These are phyloP conservation scores for Coelastrella sp. DNA, from an alignment of 139 green algal species.

Conservation along the genomic window DNA sequence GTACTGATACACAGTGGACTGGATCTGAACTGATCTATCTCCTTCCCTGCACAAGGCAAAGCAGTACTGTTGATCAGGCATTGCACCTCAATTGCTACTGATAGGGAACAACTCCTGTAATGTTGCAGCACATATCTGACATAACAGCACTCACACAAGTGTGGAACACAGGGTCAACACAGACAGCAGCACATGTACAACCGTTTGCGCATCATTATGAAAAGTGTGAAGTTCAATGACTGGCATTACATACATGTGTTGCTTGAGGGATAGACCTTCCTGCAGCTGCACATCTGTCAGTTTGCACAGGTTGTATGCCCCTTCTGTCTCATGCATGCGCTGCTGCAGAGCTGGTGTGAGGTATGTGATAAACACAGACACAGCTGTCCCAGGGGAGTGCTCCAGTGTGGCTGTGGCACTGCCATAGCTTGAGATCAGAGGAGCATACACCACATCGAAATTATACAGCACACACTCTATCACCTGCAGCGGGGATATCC, in stretches of 20 bases:
- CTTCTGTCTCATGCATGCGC: slow-evolving; percentile 73
- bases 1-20: slow-evolving; percentile 60
- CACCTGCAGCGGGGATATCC: neutral
- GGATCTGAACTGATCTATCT: neutral
- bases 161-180: too few relatives aligned
- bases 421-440: slow-evolving; percentile 71
- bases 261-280: slow-evolving; percentile 53
- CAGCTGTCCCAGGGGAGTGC: slow-evolving; percentile 57
- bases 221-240: too few relatives aligned
- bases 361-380: slow-evolving; percentile 66
- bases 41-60: neutral
- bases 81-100: too few relatives aligned
- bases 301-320: slow-evolving; percentile 65
- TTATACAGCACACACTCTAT: slow-evolving; percentile 62
- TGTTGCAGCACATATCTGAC: too few relatives aligned
- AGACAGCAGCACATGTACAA: too few relatives aligned
- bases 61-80: neutral
- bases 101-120: too few relatives aligned
- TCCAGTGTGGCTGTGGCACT: slow-evolving; percentile 71
- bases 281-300: slow-evolving; percentile 56
- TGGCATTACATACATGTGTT: slow-evolving; percentile 44
- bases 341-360: slow-evolving; percentile 55
- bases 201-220: too few relatives aligned
- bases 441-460: slow-evolving; percentile 78
- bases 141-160: too few relatives aligned